Evolutionary conservation across 1,284 basidiomycete species (phyloP).

Genomic region (Cryptococcus sp.): DNA sequence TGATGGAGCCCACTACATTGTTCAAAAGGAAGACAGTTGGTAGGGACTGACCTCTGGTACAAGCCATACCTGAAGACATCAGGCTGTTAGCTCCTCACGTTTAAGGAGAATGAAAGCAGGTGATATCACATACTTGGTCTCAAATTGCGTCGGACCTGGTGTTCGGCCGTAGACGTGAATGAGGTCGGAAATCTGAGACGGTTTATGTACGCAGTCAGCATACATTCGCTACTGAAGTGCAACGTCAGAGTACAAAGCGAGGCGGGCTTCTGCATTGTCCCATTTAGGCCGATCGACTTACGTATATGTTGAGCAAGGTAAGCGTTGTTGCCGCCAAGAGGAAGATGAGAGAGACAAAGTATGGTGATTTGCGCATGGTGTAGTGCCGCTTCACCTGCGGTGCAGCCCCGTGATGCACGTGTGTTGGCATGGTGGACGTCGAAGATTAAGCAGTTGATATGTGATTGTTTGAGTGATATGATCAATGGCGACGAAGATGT

Average conservation of each 20-base stretch:
- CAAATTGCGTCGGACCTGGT: constrained; percentile 46
- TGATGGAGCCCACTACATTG: background rate
- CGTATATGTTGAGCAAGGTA: constrained; percentile 49
- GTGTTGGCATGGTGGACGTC: constrained; percentile 12
- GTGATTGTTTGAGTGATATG: background rate
- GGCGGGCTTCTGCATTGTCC: background rate
- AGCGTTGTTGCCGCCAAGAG: constrained; percentile 46
- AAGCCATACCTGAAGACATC: constrained; percentile 46
- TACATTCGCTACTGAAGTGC: background rate
- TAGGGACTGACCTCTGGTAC: constrained; percentile 37
- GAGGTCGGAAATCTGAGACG: constrained; percentile 39
- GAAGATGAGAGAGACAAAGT: constrained; percentile 46
- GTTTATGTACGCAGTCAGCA: background rate
- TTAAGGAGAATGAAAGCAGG: background rate
- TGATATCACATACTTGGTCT: constrained; percentile 42
- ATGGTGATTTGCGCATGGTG: constrained; percentile 48
- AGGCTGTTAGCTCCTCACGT: constrained; percentile 2
- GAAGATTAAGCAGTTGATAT: too few species aligned
- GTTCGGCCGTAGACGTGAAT: constrained; percentile 39
- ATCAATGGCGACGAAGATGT: too few species aligned
- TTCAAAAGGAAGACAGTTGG: background rate
- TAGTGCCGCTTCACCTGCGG: constrained; percentile 20
- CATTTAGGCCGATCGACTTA: constrained; percentile 17
- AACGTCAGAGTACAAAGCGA: background rate
- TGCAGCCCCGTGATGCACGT: constrained; percentile 6